phyloP scores from a whole-genome alignment of 2,329 filamentous ascomycete species.

The Neocucurbitaria cava region DNA sequence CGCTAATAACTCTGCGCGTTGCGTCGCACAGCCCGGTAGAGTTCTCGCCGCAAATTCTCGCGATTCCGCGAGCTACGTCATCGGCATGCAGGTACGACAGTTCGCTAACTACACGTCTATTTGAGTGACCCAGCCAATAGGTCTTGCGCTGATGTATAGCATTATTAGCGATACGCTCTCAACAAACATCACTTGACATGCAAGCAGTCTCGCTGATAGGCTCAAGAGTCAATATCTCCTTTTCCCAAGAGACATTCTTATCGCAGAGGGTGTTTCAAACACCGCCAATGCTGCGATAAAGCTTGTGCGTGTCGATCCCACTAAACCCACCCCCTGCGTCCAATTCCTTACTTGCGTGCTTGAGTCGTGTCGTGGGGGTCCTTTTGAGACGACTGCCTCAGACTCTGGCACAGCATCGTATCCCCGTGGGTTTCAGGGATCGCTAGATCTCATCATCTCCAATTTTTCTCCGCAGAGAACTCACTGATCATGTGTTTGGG shows the following conservation, averaged over 20 bases:
- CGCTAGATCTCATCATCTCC: slow-evolving; percentile 4
- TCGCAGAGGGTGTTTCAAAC: background rate
- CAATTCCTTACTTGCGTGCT: background rate
- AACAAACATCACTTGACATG: background rate
- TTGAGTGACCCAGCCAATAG: background rate
- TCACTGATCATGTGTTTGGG: background rate
- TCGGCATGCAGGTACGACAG: background rate
- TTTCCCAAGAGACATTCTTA: background rate
- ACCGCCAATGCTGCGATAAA: background rate
- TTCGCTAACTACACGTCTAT: background rate
- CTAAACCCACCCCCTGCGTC: background rate
- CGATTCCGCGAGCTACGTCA: background rate
- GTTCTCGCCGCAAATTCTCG: background rate
- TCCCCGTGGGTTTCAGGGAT: background rate
- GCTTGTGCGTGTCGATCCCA: slow-evolving; percentile 1
- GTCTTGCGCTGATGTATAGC: background rate
- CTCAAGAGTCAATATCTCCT: too few species aligned
- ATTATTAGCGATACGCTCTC: too few species aligned
- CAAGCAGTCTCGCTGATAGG: too few species aligned
- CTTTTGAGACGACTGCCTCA: background rate
- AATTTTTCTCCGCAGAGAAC: slow-evolving; percentile 1
- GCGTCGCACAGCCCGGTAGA: background rate
- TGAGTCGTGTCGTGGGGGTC: slow-evolving; percentile 5
- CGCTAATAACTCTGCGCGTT: background rate
- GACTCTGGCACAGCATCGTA: background rate